Conservation (phyloP, 352 stramenopile genomes). For the Phytophthora pistaciae region DNA sequence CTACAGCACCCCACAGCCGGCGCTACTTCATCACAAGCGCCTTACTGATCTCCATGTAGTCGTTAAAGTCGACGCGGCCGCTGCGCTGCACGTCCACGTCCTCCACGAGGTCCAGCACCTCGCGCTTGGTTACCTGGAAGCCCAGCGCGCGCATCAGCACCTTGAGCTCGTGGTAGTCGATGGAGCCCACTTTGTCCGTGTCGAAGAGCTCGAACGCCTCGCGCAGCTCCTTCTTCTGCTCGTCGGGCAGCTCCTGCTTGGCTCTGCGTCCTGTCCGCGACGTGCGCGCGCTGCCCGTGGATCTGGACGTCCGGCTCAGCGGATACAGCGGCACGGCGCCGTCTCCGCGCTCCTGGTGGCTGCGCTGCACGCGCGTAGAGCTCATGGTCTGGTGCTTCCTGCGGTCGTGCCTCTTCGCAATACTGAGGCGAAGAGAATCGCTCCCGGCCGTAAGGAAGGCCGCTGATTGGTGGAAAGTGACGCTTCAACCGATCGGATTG, state of each 20-base stretch:
- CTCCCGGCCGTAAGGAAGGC: constrained; percentile 7
- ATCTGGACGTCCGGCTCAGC: constrained; percentile 24
- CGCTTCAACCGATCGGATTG: not conserved
- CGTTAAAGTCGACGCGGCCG: constrained; percentile 88
- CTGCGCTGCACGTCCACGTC: constrained; percentile 89
- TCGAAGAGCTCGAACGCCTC: constrained; percentile 96
- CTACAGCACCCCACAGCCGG: not conserved
- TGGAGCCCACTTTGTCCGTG: constrained; percentile 88
- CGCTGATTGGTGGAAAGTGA: constrained; percentile 18
- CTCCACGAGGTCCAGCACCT: constrained; percentile 91
- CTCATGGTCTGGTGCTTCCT: constrained; percentile 20
- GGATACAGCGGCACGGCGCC: constrained; percentile 34
- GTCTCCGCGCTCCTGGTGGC: constrained; percentile 39
- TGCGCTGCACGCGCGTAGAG: constrained; percentile 37
- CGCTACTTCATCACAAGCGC: not conserved
- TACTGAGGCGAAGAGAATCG: constrained; percentile 12
- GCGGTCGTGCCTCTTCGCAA: constrained; percentile 29
- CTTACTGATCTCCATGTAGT: constrained; percentile 94
- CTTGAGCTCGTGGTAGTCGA: constrained; percentile 96
- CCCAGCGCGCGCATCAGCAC: constrained; percentile 94
- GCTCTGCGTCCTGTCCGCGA: constrained; percentile 38
- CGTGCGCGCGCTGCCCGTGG: constrained; percentile 12
- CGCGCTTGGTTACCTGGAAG: constrained; percentile 91
- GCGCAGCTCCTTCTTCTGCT: constrained; percentile 91
- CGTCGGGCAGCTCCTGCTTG: constrained; percentile 80